These are phyloP conservation scores for Euphorbia corollata DNA, from an alignment of 441 rosid species.

Conservation along the genomic window DNA sequence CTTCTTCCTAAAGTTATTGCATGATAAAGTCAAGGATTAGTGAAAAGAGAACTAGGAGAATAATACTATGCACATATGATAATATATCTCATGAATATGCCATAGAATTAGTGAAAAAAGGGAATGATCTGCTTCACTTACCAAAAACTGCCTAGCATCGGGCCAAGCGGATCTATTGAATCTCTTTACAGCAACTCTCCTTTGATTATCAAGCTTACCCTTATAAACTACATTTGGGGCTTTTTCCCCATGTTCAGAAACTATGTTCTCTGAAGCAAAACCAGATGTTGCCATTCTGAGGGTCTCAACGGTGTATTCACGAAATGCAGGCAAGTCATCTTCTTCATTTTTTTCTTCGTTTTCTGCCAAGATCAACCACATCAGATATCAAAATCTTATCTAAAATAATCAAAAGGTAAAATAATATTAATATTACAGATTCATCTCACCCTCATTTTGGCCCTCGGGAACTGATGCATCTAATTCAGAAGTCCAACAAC, in stretches of 20 bases:
- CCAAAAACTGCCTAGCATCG: slow-evolving; percentile 76
- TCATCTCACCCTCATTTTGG: slow-evolving; percentile 36
- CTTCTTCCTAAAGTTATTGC: slow-evolving; percentile 47
- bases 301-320: slow-evolving; percentile 52
- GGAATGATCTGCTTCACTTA: slow-evolving; percentile 23
- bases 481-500: slow-evolving; percentile 37
- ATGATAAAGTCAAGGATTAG: slow-evolving; percentile 9
- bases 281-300: slow-evolving; percentile 73
- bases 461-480: slow-evolving; percentile 29
- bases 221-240: slow-evolving; percentile 73
- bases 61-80: neutral
- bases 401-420: slow-evolving; percentile 5
- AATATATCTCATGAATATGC: neutral
- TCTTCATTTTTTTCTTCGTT: slow-evolving; percentile 43
- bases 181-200: slow-evolving; percentile 60
- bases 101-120: neutral
- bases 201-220: slow-evolving; percentile 52
- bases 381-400: slow-evolving; percentile 16
- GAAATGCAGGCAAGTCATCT: slow-evolving; percentile 40
- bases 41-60: neutral
- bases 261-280: slow-evolving; percentile 55
- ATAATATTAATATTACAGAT: slow-evolving; percentile 4
- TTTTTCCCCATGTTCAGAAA: slow-evolving; percentile 71
- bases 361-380: slow-evolving; percentile 31
- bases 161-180: slow-evolving; percentile 78